phyloP scores from a whole-genome alignment of 1,139 yeast species.

The Geotrichum bryndzae region DNA sequence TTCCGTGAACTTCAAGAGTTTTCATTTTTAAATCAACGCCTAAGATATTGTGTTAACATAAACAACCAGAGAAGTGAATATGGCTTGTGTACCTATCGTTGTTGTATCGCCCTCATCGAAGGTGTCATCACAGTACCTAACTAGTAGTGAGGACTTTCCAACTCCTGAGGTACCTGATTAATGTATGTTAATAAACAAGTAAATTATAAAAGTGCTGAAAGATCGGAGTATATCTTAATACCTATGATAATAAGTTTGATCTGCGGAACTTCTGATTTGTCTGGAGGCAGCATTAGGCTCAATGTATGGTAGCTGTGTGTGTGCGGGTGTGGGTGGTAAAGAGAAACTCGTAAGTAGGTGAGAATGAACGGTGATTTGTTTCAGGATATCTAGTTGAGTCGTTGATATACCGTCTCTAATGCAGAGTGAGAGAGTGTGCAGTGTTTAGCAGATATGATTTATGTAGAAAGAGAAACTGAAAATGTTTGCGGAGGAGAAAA shows the following conservation, averaged over 20 bases:
- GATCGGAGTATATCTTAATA: not conserved
- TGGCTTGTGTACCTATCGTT: constrained; percentile 12
- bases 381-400: not conserved
- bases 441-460: not conserved
- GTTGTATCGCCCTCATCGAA: constrained; percentile 14
- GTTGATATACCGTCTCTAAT: not conserved
- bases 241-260: constrained; percentile 16
- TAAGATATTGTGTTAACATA: not conserved
- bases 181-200: not conserved
- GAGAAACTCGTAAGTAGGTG: not conserved
- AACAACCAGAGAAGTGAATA: not conserved
- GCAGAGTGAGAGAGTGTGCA: not conserved
- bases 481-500: not conserved
- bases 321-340: not conserved
- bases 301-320: not conserved
- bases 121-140: constrained; percentile 16
- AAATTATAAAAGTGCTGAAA: not conserved
- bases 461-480: not conserved
- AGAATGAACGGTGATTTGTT: not conserved
- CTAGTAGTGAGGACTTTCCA: constrained; percentile 15
- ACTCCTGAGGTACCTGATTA: constrained; percentile 15
- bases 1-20: constrained; percentile 15
- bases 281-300: constrained; percentile 15
- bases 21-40: constrained; percentile 17
- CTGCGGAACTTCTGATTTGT: constrained; percentile 10